Percentiles rank a stretch among this genome's conserved stretches.
phyloP scores from a whole-genome alignment of 2,329 filamentous ascomycete species.

The Cercospora beticola region DNA sequence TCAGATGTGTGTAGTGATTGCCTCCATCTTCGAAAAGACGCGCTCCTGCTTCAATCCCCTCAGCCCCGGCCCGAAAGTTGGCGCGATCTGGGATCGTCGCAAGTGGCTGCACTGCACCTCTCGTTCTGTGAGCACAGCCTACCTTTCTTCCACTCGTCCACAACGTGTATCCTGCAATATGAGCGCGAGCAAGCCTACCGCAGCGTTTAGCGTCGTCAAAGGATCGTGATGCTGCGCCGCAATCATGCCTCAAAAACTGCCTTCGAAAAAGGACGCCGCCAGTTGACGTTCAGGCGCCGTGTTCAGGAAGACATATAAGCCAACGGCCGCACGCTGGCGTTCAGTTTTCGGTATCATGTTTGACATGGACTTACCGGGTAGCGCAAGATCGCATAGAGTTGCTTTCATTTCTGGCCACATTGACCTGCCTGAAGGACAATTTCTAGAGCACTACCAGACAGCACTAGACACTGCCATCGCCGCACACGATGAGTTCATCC shows the following conservation, averaged over 20 bases:
- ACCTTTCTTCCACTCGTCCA: background rate
- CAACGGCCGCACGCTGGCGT: background rate
- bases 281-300: background rate
- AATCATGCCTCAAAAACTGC: background rate
- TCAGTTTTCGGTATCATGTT: background rate
- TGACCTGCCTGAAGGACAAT: conserved; percentile 10
- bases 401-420: conserved; percentile 14
- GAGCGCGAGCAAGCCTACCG: background rate
- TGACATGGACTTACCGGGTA: background rate
- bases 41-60: background rate
- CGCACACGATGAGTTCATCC: conserved; percentile 1
- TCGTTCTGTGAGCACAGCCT: background rate
- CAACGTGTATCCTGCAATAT: background rate
- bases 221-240: background rate
- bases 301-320: background rate
- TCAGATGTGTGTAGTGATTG: background rate
- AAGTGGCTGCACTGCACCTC: background rate
- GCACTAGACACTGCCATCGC: background rate
- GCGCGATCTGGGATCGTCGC: background rate
- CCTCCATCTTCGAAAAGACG: too few relatives aligned
- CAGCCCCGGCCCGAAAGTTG: background rate
- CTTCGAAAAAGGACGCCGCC: background rate
- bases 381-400: background rate
- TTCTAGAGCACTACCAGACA: background rate
- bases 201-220: background rate